Evolutionary conservation across 179 eudicot genomes (phyloP).

Genomic region (Sideroxylon spinosum): DNA sequence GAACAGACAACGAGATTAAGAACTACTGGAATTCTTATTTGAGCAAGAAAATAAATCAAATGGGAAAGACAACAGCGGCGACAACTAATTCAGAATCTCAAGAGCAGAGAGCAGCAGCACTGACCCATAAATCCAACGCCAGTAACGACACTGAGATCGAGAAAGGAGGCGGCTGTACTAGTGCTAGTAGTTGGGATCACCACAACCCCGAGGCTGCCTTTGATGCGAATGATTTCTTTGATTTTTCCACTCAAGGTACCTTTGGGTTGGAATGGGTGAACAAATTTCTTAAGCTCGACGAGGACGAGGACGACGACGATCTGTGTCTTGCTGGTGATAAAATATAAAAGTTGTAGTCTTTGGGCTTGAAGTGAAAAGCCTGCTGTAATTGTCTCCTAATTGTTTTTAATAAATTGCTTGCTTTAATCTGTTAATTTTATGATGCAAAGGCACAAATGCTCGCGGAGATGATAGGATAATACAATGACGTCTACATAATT

Average conservation of each 20-base stretch:
- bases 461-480: too few relatives aligned
- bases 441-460: too few relatives aligned
- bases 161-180: neutral
- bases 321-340: neutral
- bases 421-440: neutral
- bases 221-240: constrained; percentile 33
- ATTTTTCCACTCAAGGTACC: constrained; percentile 39
- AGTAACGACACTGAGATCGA: neutral
- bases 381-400: too few relatives aligned
- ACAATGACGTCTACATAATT: too few relatives aligned
- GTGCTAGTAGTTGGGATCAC: constrained; percentile 11
- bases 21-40: constrained; percentile 82
- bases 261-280: constrained; percentile 41
- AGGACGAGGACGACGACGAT: neutral
- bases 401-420: too few relatives aligned
- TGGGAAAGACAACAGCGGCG: constrained; percentile 10
- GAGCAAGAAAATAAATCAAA: constrained; percentile 50
- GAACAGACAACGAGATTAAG: constrained; percentile 76
- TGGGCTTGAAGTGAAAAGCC: too few relatives aligned
- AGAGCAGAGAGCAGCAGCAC: neutral
- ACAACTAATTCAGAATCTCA: neutral
- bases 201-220: constrained; percentile 15
- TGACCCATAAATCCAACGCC: neutral
- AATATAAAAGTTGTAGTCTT: too few relatives aligned
- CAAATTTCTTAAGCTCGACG: constrained; percentile 32